Conservation (phyloP, 202 grass and related monocot species). For the Digitaria exilis region DNA sequence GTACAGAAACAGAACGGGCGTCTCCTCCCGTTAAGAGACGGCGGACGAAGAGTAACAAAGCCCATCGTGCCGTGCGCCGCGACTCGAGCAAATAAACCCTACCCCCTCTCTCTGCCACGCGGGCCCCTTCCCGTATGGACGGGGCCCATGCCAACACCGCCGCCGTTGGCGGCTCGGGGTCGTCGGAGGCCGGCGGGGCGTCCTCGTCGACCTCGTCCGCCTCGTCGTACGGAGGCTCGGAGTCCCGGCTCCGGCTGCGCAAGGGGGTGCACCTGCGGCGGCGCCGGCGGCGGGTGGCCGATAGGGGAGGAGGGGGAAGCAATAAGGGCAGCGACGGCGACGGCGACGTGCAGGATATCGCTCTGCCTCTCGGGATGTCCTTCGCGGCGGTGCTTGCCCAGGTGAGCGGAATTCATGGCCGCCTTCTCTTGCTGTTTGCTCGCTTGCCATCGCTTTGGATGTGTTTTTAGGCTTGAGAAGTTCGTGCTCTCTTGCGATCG, state of each 20-base stretch:
- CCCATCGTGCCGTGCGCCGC: too few species aligned
- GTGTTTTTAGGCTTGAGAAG: not conserved
- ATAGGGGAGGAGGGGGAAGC: not conserved
- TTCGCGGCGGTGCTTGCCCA: conserved; percentile 86
- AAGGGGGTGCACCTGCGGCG: conserved; percentile 46
- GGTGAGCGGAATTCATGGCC: conserved; percentile 37
- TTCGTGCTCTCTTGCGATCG: not conserved
- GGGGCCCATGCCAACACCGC: conserved; percentile 33
- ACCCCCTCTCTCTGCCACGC: conserved; percentile 10
- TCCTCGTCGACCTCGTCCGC: conserved; percentile 54
- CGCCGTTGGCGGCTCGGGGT: conserved; percentile 27
- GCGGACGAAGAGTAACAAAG: not conserved
- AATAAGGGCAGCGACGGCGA: conserved; percentile 31
- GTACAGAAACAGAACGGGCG: too few species aligned
- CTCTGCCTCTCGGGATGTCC: conserved; percentile 83
- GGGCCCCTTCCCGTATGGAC: conserved; percentile 37
- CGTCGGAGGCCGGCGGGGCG: not conserved
- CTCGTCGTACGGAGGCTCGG: conserved; percentile 34
- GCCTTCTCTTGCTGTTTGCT: not conserved
- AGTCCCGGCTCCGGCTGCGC: conserved; percentile 23
- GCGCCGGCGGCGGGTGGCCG: conserved; percentile 24
- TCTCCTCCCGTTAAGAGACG: too few species aligned
- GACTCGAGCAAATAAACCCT: conserved; percentile 34
- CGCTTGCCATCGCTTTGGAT: not conserved
- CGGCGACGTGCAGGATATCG: conserved; percentile 56